Conservation (phyloP, 1,284 basidiomycete genomes). For the Cryptococcus wingfieldii region DNA sequence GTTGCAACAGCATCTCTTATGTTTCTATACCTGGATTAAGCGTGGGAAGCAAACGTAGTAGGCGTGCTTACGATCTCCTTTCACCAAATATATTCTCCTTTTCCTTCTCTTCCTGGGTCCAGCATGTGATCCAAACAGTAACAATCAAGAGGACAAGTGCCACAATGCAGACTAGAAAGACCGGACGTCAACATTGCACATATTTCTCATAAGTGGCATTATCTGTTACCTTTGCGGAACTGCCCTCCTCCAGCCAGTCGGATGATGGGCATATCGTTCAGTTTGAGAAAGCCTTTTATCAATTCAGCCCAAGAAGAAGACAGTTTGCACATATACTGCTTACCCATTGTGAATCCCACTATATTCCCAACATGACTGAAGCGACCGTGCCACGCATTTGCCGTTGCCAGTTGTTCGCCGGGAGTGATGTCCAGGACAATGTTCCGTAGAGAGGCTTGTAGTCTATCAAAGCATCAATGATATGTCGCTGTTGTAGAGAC, state of each 20-base stretch:
- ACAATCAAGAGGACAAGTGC: constrained; percentile 70
- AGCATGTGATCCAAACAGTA: constrained; percentile 84
- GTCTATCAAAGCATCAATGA: constrained; percentile 48
- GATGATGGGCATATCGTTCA: constrained; percentile 69
- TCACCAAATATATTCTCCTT: constrained; percentile 52
- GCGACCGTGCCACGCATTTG: constrained; percentile 97
- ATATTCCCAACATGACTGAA: constrained; percentile 96
- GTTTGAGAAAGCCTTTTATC: constrained; percentile 70
- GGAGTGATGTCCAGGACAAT: constrained; percentile 86
- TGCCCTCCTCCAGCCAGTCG: constrained; percentile 83
- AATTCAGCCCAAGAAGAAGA: neutral
- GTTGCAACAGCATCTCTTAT: constrained; percentile 64
- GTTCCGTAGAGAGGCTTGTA: constrained; percentile 89
- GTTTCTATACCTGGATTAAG: constrained; percentile 24
- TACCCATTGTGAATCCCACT: constrained; percentile 82
- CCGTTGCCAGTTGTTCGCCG: constrained; percentile 76
- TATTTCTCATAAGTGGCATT: neutral
- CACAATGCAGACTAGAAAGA: constrained; percentile 69
- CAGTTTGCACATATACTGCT: constrained; percentile 20
- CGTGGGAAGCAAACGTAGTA: neutral
- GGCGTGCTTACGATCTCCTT: constrained; percentile 32
- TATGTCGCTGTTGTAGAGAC: neutral
- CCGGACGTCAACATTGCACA: neutral
- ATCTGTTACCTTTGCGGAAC: constrained; percentile 66
- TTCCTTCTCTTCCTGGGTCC: constrained; percentile 70